A percentile compares a stretch with the other conserved stretches of the same genome.
Conservation (phyloP, 176 grass and related monocot genomes). For the Themeda triandra region DNA sequence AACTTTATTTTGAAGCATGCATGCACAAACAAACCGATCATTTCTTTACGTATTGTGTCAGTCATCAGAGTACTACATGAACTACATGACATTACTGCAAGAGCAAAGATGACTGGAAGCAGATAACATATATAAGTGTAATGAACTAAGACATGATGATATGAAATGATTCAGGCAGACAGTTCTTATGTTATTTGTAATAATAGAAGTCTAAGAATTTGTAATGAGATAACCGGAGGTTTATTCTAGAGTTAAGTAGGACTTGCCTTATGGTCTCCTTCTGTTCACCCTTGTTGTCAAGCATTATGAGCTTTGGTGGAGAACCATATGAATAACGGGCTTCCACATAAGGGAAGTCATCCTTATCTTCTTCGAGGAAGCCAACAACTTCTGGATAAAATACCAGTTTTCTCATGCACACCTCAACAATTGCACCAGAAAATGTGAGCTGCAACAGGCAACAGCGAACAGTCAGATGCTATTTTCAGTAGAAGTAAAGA, state of each 20-base stretch:
- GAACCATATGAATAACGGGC: constrained; percentile 73
- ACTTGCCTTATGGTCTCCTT: constrained; percentile 90
- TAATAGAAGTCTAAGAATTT: neutral
- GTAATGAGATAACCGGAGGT: neutral
- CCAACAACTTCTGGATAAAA: constrained; percentile 95
- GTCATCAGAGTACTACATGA: neutral
- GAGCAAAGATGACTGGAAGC: neutral
- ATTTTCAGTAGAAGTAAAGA: neutral
- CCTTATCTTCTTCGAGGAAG: constrained; percentile 89
- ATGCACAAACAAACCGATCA: neutral
- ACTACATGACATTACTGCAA: neutral
- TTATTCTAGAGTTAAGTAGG: neutral
- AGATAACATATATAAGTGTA: constrained; percentile 9
- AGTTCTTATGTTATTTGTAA: neutral
- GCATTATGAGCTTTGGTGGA: constrained; percentile 97
- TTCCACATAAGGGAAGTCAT: constrained; percentile 79
- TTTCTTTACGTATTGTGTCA: neutral
- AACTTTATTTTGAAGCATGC: neutral
- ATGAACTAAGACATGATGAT: neutral
- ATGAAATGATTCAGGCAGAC: neutral
- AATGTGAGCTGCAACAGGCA: constrained; percentile 64
- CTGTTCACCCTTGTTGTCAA: constrained; percentile 65
- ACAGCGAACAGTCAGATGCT: constrained; percentile 16
- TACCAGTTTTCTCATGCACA: constrained; percentile 95
- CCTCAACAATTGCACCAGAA: constrained; percentile 90